Conservation (phyloP, 2,329 filamentous ascomycete genomes). For the Arthrobotrys sphaeroides region DNA sequence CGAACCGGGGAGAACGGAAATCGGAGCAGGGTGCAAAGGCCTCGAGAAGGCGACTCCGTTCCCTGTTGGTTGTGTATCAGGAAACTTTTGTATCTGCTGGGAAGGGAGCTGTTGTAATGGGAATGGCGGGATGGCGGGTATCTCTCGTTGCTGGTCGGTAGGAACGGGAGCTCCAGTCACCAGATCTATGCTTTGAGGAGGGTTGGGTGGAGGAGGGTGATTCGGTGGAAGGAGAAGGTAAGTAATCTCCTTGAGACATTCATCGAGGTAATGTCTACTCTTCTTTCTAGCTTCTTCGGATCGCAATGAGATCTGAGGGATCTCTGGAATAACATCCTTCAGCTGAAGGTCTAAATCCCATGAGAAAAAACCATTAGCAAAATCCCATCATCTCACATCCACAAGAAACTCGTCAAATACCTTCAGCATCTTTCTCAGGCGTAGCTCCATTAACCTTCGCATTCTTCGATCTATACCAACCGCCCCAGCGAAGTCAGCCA, state of each 20-base stretch:
- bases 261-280: constrained; percentile 71
- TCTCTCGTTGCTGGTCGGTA: constrained; percentile 58
- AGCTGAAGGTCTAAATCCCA: constrained; percentile 10
- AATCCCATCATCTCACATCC: neutral
- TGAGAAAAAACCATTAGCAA: neutral
- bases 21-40: constrained; percentile 65
- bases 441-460: constrained; percentile 31
- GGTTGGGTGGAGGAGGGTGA: constrained; percentile 68
- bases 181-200: constrained; percentile 61
- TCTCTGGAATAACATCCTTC: constrained; percentile 34
- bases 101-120: constrained; percentile 67
- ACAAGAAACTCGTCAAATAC: neutral
- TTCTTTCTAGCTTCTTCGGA: constrained; percentile 59
- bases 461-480: constrained; percentile 32
- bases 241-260: constrained; percentile 74
- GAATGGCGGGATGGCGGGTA: constrained; percentile 62
- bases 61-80: constrained; percentile 64
- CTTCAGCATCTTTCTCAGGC: constrained; percentile 30
- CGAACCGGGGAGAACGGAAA: constrained; percentile 71
- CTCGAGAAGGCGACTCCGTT: constrained; percentile 30
- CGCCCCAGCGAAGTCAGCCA: neutral
- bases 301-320: constrained; percentile 38
- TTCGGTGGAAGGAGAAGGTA: constrained; percentile 74
- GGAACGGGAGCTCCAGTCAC: constrained; percentile 20
- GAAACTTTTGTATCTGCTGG: constrained; percentile 69